These are phyloP conservation scores for Phytophthora pinifolia DNA, from an alignment of 352 stramenopile species.

Conservation along the genomic window DNA sequence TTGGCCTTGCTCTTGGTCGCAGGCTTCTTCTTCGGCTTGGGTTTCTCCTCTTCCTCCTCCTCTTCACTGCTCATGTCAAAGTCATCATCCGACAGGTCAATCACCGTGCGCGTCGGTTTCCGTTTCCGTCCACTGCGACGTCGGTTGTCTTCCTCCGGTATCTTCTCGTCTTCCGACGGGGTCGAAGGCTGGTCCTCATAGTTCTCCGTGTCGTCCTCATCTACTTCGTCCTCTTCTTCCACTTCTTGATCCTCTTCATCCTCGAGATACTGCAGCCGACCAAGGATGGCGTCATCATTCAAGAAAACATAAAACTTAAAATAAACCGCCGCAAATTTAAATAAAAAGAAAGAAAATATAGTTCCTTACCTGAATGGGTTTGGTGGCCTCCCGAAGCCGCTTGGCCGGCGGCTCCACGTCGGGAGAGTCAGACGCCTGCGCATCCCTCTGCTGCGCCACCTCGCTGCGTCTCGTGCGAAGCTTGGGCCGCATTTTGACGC, in stretches of 20 bases:
- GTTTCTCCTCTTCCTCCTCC: constrained; percentile 37
- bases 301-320: constrained; percentile 11
- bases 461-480: constrained; percentile 35
- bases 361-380: constrained; percentile 25
- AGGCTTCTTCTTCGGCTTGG: constrained; percentile 34
- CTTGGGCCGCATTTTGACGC: constrained; percentile 40
- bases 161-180: constrained; percentile 26
- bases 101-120: constrained; percentile 27
- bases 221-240: constrained; percentile 24
- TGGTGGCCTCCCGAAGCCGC: constrained; percentile 20
- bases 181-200: constrained; percentile 40
- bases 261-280: constrained; percentile 12
- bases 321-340: constrained; percentile 7
- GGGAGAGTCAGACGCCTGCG: constrained; percentile 15
- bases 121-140: constrained; percentile 42
- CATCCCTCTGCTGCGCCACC: constrained; percentile 8
- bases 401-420: constrained; percentile 27
- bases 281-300: constrained; percentile 13
- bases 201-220: constrained; percentile 40
- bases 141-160: constrained; percentile 29
- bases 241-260: constrained; percentile 25
- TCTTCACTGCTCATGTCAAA: constrained; percentile 37
- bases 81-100: constrained; percentile 37
- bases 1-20: constrained; percentile 26
- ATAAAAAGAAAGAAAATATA: constrained; percentile 14